Evolutionary conservation across 1,139 yeast genomes (phyloP).

Genomic region (Candida sp.): DNA sequence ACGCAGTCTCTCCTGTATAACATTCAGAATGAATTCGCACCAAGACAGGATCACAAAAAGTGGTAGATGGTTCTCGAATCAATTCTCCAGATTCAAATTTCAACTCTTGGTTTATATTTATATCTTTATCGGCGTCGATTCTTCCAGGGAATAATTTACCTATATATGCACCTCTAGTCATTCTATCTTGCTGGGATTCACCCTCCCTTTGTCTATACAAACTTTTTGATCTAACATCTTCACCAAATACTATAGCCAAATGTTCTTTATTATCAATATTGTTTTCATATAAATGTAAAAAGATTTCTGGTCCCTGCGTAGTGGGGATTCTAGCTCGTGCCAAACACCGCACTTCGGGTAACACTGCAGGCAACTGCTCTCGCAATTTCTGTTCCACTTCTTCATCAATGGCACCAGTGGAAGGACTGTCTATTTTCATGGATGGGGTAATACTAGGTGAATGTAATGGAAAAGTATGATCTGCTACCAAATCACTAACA

Average conservation of each 20-base stretch:
- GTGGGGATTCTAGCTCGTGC: constrained; percentile 95
- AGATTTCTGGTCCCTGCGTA: constrained; percentile 90
- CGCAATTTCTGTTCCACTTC: not conserved
- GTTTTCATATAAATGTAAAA: constrained; percentile 83
- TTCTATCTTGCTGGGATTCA: constrained; percentile 88
- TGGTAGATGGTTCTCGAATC: constrained; percentile 33
- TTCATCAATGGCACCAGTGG: not conserved
- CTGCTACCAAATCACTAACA: not conserved
- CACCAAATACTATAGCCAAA: constrained; percentile 95
- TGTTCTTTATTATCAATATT: constrained; percentile 91
- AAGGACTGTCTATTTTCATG: not conserved
- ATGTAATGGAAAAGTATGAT: constrained; percentile 1
- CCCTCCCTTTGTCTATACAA: constrained; percentile 58
- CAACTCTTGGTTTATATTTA: constrained; percentile 33
- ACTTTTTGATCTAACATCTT: constrained; percentile 75
- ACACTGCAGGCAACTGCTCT: constrained; percentile 23
- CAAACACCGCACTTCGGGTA: constrained; percentile 79
- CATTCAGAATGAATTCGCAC: constrained; percentile 93
- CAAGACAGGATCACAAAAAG: constrained; percentile 46
- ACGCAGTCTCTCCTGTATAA: constrained; percentile 98
- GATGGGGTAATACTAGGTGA: constrained; percentile 2
- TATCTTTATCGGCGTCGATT: constrained; percentile 61
- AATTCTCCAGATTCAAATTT: constrained; percentile 54
- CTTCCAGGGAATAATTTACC: constrained; percentile 91
- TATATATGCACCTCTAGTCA: constrained; percentile 96